phyloP scores from a whole-genome alignment of 371 early-diverging fungal species.

The Synchytrium microbalum region DNA sequence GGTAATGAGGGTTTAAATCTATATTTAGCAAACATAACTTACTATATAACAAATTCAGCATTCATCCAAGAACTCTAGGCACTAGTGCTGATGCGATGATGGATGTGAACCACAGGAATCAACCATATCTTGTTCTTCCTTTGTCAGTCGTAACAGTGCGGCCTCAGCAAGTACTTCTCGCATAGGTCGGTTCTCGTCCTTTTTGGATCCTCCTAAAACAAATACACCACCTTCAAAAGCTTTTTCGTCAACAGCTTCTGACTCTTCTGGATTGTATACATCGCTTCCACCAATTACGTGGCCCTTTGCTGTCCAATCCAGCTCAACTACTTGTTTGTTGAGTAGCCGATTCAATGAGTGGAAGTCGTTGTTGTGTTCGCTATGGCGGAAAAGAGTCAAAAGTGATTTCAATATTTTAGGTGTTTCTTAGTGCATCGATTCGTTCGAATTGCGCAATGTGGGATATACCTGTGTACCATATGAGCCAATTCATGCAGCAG shows the following conservation, averaged over 20 bases:
- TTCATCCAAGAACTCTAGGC: too few relatives aligned
- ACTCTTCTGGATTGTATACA: constrained; percentile 11
- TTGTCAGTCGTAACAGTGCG: constrained; percentile 22
- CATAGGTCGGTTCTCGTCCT: constrained; percentile 4
- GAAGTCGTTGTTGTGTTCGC: constrained; percentile 73
- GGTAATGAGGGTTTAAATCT: too few relatives aligned
- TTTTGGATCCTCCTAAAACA: constrained; percentile 27
- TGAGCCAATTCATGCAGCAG: constrained; percentile 86
- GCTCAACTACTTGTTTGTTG: constrained; percentile 58
- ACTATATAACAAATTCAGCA: too few relatives aligned
- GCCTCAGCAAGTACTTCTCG: constrained; percentile 30
- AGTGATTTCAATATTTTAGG: not conserved
- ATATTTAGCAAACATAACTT: too few relatives aligned
- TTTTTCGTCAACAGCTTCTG: constrained; percentile 12
- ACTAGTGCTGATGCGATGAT: too few relatives aligned
- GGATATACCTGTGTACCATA: too few relatives aligned
- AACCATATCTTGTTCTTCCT: constrained; percentile 32
- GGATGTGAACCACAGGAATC: too few relatives aligned
- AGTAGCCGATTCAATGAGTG: constrained; percentile 70
- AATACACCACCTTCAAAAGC: constrained; percentile 23
- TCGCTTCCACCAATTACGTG: constrained; percentile 1
- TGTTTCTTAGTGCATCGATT: constrained; percentile 3
- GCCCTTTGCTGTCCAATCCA: constrained; percentile 45
- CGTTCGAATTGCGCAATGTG: too few relatives aligned
- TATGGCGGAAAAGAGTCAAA: not conserved